Conservation (phyloP, 192 early-diverging fungal genomes). For the Rhizophagus sp. region DNA sequence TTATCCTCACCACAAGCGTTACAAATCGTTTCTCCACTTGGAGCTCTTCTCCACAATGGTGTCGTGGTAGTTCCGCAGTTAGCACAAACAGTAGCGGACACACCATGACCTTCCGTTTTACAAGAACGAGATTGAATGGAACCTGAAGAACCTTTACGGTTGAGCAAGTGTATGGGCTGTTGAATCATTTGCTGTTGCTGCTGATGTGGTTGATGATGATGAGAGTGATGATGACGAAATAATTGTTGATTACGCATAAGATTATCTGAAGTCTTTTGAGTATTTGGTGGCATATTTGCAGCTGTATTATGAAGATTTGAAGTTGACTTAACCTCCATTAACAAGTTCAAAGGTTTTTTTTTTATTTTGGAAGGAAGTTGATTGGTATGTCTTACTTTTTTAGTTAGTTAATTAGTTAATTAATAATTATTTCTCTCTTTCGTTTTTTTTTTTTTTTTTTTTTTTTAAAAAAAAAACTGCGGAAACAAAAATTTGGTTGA, state of each 20-base stretch:
- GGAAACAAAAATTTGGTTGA: not conserved
- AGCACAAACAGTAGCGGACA: slow-evolving; percentile 62
- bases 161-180: slow-evolving; percentile 28
- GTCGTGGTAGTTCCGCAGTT: slow-evolving; percentile 93
- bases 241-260: slow-evolving; percentile 3
- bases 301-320: too few relatives aligned
- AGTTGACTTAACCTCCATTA: too few relatives aligned
- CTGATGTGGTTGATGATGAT: slow-evolving; percentile 11
- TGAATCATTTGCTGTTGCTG: slow-evolving; percentile 17
- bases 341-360: too few relatives aligned
- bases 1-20: slow-evolving; percentile 82
- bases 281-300: too few relatives aligned
- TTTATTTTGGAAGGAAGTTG: too few relatives aligned
- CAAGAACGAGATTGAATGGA: slow-evolving; percentile 17
- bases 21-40: slow-evolving; percentile 88
- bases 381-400: too few relatives aligned
- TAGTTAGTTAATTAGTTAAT: too few relatives aligned
- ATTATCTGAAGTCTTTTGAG: not conserved
- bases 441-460: not conserved
- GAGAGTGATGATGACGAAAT: slow-evolving; percentile 14
- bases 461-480: not conserved
- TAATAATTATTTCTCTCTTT: too few relatives aligned
- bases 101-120: slow-evolving; percentile 41
- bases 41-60: slow-evolving; percentile 88
- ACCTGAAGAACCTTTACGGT: slow-evolving; percentile 15